These are phyloP conservation scores for Boletus mariae DNA, from an alignment of 1,284 basidiomycete species.

Conservation along the genomic window DNA sequence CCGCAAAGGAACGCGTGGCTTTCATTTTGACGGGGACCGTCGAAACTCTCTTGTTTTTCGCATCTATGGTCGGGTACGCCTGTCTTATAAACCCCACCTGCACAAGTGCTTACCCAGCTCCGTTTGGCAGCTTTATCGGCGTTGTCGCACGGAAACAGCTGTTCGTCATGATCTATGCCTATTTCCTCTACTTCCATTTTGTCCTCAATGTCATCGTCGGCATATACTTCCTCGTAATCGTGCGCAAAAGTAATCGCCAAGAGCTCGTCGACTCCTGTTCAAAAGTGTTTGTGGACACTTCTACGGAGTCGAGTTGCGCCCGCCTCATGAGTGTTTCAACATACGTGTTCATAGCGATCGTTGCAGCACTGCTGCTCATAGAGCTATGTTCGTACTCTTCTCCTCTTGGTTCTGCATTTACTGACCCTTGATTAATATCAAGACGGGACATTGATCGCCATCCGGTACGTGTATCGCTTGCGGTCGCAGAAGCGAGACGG, in stretches of 20 bases:
- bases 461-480: slow-evolving; percentile 57
- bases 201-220: slow-evolving; percentile 53
- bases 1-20: slow-evolving; percentile 36
- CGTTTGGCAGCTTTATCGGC: slow-evolving; percentile 48
- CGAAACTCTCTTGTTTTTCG: slow-evolving; percentile 48
- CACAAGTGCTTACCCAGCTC: slow-evolving; percentile 2
- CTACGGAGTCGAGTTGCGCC: slow-evolving; percentile 43
- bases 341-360: slow-evolving; percentile 46
- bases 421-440: neutral
- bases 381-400: slow-evolving; percentile 47
- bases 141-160: slow-evolving; percentile 56
- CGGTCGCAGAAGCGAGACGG: slow-evolving; percentile 44
- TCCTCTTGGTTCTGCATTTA: neutral
- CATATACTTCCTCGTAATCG: slow-evolving; percentile 47
- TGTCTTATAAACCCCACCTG: neutral
- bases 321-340: slow-evolving; percentile 41
- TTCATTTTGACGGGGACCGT: slow-evolving; percentile 50
- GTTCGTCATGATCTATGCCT: slow-evolving; percentile 55
- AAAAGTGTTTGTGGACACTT: slow-evolving; percentile 39
- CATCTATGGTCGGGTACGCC: slow-evolving; percentile 53
- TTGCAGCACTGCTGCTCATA: slow-evolving; percentile 42
- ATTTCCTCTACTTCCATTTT: slow-evolving; percentile 56
- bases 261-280: slow-evolving; percentile 46
- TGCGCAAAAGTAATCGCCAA: slow-evolving; percentile 43
- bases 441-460: slow-evolving; percentile 58